Base-by-base conservation (phyloP, 495 filamentous ascomycete species). In the Podospora tetraspora region DNA sequence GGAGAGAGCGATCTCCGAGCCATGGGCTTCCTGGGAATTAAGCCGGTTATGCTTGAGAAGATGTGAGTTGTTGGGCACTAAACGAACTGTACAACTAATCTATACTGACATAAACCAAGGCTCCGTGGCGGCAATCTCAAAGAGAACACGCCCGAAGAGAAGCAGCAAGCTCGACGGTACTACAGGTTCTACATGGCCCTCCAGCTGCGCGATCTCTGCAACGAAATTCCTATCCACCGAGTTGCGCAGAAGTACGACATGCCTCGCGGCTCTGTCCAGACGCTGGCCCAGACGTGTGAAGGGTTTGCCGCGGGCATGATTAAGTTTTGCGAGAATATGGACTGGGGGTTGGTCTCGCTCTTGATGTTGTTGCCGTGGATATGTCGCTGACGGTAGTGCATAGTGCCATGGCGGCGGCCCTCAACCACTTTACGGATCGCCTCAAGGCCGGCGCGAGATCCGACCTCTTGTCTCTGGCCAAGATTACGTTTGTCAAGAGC, bases 201-300 rank as follows among this genome's bases (percentile, higher is more conserved):
- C 59, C 92, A 94, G 73, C 86, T 95, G 43, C 88, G 92, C 22
- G 90, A 94, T 72, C 78, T 95, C 34, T 92, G 91, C 77, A 94
- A 93, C 72, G 92, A 94, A 68, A 81, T 87, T 24, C 92, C 92
- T 1, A 82, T 94, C 8, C 85, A 91, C 64, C 74, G 80, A 1
- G 90, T 95, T 37, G 87, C 91, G 1, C 77, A 76, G 21, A 91
- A 91, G 69, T 94, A 92, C 72, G 84, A 85, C 22, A 86, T 87
- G 62, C 86, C 89, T 10, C 85, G 91, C 32, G 92, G 92, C 0
- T 77, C 84, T 29, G 86, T 94, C 5, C 92, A 95, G 72, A 90
- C 82, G 23, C 80, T 94, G 12, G 86, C 90, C 0, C 89, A 90
- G 67, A 90, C 89, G 16, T 93, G 91, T 66, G 85, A 91, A 65